phyloP scores from a whole-genome alignment of 371 early-diverging fungal species.

The Mortierella sp. region DNA sequence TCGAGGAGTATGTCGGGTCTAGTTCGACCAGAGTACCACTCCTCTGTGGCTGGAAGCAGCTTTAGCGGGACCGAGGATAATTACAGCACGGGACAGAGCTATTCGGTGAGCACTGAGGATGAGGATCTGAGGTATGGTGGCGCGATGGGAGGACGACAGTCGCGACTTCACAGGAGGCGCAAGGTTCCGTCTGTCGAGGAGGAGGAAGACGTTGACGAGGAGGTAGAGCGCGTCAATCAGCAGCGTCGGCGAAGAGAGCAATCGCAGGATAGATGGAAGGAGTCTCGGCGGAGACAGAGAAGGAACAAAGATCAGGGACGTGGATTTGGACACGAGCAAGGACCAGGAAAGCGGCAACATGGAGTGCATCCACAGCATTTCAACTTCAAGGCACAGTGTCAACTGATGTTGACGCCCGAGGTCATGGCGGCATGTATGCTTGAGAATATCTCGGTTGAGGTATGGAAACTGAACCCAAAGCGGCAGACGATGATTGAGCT shows the following conservation, averaged over 20 bases:
- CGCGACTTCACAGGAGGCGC: slow-evolving; percentile 33
- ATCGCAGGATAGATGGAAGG: neutral
- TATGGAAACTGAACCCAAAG: slow-evolving; percentile 54
- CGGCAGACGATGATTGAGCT: slow-evolving; percentile 50
- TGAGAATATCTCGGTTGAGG: slow-evolving; percentile 52
- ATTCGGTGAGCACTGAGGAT: neutral
- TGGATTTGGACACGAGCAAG: neutral
- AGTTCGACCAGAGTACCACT: slow-evolving; percentile 38
- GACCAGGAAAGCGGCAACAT: neutral
- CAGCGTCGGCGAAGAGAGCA: neutral
- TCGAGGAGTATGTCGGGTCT: slow-evolving; percentile 39
- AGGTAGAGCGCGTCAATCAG: neutral
- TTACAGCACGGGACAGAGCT: neutral
- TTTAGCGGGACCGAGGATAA: slow-evolving; percentile 14
- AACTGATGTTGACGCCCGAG: slow-evolving; percentile 50
- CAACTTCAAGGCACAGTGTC: slow-evolving; percentile 40
- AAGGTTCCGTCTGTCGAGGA: slow-evolving; percentile 12
- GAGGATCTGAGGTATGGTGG: neutral
- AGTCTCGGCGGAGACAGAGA: neutral
- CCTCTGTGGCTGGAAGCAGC: slow-evolving; percentile 21
- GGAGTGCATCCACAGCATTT: slow-evolving; percentile 44
- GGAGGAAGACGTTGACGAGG: neutral
- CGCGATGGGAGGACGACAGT: slow-evolving; percentile 32
- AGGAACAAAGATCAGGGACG: neutral
- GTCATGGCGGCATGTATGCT: slow-evolving; percentile 54